A percentile compares a stretch with the other conserved stretches of the same genome.
These are phyloP conservation scores for Orbilia oligospora DNA, from an alignment of 2,329 filamentous ascomycete genomes.

Conservation along the genomic window DNA sequence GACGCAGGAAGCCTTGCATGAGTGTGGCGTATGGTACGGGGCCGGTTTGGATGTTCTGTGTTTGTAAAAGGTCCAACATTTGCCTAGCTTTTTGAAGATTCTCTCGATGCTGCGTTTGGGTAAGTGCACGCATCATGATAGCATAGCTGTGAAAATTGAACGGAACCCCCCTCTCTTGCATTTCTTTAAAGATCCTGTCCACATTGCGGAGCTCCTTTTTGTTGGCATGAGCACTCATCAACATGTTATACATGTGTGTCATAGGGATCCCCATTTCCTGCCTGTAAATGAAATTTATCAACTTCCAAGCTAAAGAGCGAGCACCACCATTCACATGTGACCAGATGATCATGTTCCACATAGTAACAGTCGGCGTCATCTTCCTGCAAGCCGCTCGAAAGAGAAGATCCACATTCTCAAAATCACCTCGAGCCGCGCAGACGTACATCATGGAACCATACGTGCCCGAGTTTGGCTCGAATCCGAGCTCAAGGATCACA, in stretches of 20 bases:
- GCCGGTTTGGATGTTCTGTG: slow-evolving; percentile 66
- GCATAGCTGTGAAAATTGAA: slow-evolving; percentile 64
- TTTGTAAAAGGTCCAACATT: slow-evolving; percentile 62
- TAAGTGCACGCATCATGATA: slow-evolving; percentile 64
- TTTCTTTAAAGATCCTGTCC: slow-evolving; percentile 60
- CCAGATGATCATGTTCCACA: slow-evolving; percentile 58
- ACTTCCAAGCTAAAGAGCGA: slow-evolving; percentile 53
- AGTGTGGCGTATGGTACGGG: slow-evolving; percentile 69
- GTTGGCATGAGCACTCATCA: slow-evolving; percentile 58
- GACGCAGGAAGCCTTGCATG: slow-evolving; percentile 62
- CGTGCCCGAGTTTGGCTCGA: slow-evolving; percentile 75
- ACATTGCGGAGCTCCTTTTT: slow-evolving; percentile 39
- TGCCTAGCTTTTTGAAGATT: slow-evolving; percentile 52
- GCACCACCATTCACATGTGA: slow-evolving; percentile 56
- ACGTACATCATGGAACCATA: slow-evolving; percentile 82
- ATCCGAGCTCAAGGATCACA: slow-evolving; percentile 70
- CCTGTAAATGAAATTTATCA: slow-evolving; percentile 43
- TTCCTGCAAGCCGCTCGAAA: slow-evolving; percentile 66
- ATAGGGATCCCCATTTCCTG: slow-evolving; percentile 40
- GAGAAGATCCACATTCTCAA: slow-evolving; percentile 72
- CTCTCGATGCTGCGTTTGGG: slow-evolving; percentile 52
- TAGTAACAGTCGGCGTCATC: slow-evolving; percentile 32
- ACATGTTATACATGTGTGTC: slow-evolving; percentile 60
- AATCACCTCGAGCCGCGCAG: slow-evolving; percentile 79
- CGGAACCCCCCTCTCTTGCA: slow-evolving; percentile 61